Base-by-base conservation (phyloP, 768 basidiomycete species). In the Nidularia pulvinata region DNA sequence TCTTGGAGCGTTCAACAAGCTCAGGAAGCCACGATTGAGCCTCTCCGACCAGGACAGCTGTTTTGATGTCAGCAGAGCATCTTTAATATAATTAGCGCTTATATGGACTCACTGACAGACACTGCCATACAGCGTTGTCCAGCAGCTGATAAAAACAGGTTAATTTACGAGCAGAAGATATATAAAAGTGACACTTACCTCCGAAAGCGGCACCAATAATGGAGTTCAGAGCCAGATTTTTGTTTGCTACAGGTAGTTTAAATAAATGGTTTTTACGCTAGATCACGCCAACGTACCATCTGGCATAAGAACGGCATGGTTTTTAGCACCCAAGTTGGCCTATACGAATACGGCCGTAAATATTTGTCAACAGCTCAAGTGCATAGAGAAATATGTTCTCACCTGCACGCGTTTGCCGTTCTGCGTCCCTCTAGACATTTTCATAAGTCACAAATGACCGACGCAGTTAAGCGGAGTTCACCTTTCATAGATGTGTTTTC, bases 51-150 rank as follows among this genome's bases (percentile, higher is more conserved):
- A 96, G 79, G 32, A 97, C 68, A n/a, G 78, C 89, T 87, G 34
- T 14, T 9, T 34, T 51, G n/a, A 53, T 25, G 53, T 46, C 33
- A 49, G 49, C 25, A 25, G 25, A 25, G 25, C 25, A 25, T 25
- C 25, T 25, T 25, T 25, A 25, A 25, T 25, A 25, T 25, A 25
- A 25, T 25, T 25, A 4, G 25, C 25, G 25, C 25, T 25, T 25
- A 25, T 25, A 25, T 25, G 11, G 48, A 61, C 85, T 63, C 57
- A 89, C 93, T 90, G 33, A 95, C 93, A 10, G 94, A 96, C 43
- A 96, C 74, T 10, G 94, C 95, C 95, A 97, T 98, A 73, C 95
- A 98, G 53, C 97, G 83, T 68, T 98, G 96, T 10, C 96, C 96
- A 33, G 96, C 96, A 58, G 96, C 96, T 83, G 64, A 57, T 66